A percentile compares a stretch with the other conserved stretches of the same genome.
Evolutionary conservation across 768 basidiomycete genomes (phyloP).

Genomic region (Strobilomyces confusus): DNA sequence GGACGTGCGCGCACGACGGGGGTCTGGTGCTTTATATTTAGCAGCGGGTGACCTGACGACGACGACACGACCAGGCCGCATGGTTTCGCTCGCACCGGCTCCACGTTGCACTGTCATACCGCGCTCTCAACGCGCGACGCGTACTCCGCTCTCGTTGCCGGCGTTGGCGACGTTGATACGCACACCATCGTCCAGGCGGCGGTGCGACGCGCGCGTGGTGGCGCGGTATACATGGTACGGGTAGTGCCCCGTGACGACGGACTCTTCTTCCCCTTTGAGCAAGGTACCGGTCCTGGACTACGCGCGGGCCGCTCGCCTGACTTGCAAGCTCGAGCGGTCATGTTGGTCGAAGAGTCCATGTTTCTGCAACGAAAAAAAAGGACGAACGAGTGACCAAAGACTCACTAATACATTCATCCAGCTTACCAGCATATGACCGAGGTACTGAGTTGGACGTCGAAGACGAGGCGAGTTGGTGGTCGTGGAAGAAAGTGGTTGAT

Average conservation of each 20-base stretch:
- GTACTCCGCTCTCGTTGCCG: slow-evolving; percentile 12
- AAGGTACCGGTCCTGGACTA: too few species aligned
- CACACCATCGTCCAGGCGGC: slow-evolving; percentile 9
- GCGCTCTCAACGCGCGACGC: slow-evolving; percentile 15
- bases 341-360: too few species aligned
- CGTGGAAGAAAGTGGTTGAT: too few species aligned
- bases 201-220: slow-evolving; percentile 26
- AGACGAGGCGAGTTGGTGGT: too few species aligned
- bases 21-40: slow-evolving; percentile 21
- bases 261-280: slow-evolving; percentile 1
- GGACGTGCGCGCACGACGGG: too few species aligned
- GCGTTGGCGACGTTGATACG: not conserved
- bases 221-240: slow-evolving; percentile 22
- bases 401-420: too few species aligned
- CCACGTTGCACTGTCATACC: slow-evolving; percentile 15
- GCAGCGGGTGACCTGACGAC: not conserved
- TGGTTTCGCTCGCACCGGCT: slow-evolving; percentile 13
- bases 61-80: slow-evolving; percentile 15
- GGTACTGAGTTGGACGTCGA: too few species aligned
- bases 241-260: slow-evolving; percentile 1
- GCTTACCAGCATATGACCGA: too few species aligned
- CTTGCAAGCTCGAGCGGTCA: too few species aligned
- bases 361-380: too few species aligned
- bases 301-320: too few species aligned
- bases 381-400: too few species aligned